A percentile compares a stretch with the other conserved stretches of the same genome.
Evolutionary conservation across 225 moss, liverwort and hornwort species (phyloP).

Genomic region (Neckera pumila): DNA sequence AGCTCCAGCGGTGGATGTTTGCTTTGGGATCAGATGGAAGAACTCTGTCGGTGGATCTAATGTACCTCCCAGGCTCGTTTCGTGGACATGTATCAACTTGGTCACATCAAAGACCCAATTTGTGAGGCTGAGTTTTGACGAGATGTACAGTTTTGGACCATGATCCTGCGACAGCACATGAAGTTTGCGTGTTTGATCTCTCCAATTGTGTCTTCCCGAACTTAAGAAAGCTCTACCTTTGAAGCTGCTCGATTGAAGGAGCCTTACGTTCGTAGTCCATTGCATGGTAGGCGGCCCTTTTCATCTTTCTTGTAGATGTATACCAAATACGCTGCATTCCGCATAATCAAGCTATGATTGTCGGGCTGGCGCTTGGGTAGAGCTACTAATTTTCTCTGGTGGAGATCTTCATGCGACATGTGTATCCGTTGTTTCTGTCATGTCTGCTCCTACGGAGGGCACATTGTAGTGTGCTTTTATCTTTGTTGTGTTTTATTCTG

Average conservation of each 20-base stretch:
- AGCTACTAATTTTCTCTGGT: neutral
- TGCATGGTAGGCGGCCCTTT: neutral
- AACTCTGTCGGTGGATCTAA: neutral
- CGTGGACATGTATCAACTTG: neutral
- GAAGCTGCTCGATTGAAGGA: neutral
- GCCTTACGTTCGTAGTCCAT: neutral
- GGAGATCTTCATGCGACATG: neutral
- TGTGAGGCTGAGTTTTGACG: neutral
- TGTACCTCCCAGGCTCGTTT: neutral
- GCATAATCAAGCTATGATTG: too few relatives aligned
- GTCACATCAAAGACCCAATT: neutral
- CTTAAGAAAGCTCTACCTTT: neutral
- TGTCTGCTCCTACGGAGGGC: neutral
- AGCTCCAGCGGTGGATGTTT: neutral
- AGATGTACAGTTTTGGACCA: neutral
- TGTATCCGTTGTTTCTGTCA: neutral
- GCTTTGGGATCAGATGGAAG: too few relatives aligned
- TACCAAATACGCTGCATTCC: neutral
- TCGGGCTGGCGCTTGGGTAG: too few relatives aligned
- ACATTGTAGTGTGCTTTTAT: neutral
- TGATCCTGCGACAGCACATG: neutral
- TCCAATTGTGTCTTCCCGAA: neutral
- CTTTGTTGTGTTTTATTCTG: neutral
- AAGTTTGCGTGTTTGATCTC: neutral
- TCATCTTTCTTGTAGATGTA: neutral